These are phyloP conservation scores for Cryptosporidium bovis DNA, from an alignment of 169 alveolate species.

Conservation along the genomic window DNA sequence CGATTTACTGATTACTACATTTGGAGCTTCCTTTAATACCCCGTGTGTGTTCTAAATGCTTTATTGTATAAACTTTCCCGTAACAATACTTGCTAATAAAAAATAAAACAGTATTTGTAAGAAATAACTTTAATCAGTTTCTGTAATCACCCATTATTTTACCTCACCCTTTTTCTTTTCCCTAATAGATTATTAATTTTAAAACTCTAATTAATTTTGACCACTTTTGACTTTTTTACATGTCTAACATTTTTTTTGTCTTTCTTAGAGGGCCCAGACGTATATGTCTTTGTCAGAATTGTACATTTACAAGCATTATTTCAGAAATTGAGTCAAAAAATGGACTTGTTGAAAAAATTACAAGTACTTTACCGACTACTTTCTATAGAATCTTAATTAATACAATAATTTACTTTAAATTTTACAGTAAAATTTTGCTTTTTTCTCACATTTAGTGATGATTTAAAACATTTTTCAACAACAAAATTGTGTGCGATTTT, in stretches of 20 bases:
- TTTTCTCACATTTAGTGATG: too few species aligned
- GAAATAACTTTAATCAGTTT: not conserved
- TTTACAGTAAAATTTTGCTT: too few species aligned
- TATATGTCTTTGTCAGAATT: not conserved
- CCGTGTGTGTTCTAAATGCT: too few species aligned
- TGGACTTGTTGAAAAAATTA: too few species aligned
- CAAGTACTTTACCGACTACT: too few species aligned
- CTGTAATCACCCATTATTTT: not conserved
- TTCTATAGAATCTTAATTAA: too few species aligned
- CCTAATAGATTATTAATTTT: not conserved
- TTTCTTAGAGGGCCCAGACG: slow-evolving; percentile 59
- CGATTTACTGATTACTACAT: too few species aligned
- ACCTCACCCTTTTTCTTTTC: not conserved
- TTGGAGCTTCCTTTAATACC: too few species aligned
- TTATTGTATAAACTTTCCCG: too few species aligned
- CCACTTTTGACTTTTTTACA: slow-evolving; percentile 63
- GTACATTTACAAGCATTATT: not conserved
- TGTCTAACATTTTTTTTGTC: slow-evolving; percentile 71
- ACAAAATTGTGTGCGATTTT: too few species aligned
- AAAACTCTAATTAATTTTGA: slow-evolving; percentile 2
- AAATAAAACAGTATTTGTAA: not conserved
- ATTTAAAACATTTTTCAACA: too few species aligned
- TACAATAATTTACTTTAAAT: too few species aligned
- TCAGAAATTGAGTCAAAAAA: not conserved
- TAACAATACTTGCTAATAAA: not conserved